Base-by-base conservation (phyloP, 176 grass and related monocot species). In the Cocos nucifera region DNA sequence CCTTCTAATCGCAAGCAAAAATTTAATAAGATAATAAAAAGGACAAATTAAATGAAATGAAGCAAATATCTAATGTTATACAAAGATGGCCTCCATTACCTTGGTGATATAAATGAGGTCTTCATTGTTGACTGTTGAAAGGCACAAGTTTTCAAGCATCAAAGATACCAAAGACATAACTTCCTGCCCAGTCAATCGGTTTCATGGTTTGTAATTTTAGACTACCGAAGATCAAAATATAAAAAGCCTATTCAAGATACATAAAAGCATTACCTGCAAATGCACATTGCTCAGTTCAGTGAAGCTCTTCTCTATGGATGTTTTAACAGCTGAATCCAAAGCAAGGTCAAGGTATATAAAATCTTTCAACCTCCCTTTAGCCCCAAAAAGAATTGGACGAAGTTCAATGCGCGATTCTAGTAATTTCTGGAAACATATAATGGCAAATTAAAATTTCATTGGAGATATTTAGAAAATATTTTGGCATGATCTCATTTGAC, bases 341-440 rank as follows among this genome's bases (percentile, higher is more conserved):
- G 66, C 26, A 44, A 69, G 52, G 20, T 69, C 66, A 22, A 69
- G 53, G 25, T 56, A 69, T 35, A 68, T 69, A 69, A 69, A 57
- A 69, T 69, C 53, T 6, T 69, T 69, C 53, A 57, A 57, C 52
- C 53, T 39, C 19, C 19, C 53, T 49, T 3, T 56, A 8, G 53
- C 23, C 19, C 66, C 29, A 49, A 57, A 39, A 57, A 69, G 28
- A 20, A 69, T 22, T 69, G 8, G 17, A 21, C 19, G 52, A 35
- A 69, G 51, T 57, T 57, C 66, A 56, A 35, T 22, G 21, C 66
- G 66, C n/a, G 66, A 27, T 29, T 69, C 66, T 57, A 69, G 30
- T 44, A 69, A 20, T 57, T 57, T 57, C 66, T 69, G 52, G 19
- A 56, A 57, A 66, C 50, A 53, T 15, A 15, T 53, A 14, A 17